Base-by-base conservation (phyloP, 2,329 filamentous ascomycete species). In the Trichophyton verrucosum region DNA sequence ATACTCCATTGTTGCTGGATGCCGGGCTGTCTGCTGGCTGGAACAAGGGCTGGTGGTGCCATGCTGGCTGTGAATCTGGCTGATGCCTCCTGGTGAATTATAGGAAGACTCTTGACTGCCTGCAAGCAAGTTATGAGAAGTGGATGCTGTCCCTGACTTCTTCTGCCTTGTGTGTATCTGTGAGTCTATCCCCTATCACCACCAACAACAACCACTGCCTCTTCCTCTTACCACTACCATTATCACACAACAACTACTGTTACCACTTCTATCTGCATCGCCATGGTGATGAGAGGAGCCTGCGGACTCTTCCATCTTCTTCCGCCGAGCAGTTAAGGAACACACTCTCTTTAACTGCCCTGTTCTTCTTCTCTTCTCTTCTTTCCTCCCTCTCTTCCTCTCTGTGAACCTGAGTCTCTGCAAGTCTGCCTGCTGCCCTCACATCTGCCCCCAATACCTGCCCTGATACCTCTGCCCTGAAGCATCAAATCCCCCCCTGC, bases 261-360 rank as follows among this genome's bases (percentile, higher is more conserved):
- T 36, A 6, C 36, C 17, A 59, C 20, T 8, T 57, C 46, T 33
- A 11, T 60, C 33, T 30, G 33, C 33, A 61, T 63, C 61, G 57
- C 60, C 59, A 3, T 17, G 57, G 49, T 42, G 47, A 61, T 61
- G 59, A 57, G 11, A 57, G 20, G 30, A 27, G 20, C 55, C 40
- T 33, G 38, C 13, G 20, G 20, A 7, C 22, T 22, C 22, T 60
- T 63, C 56, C 22, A 44, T 33, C 38, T 6, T 24, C 55, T 55
- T 59, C 59, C n/a, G 56, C 47, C 59, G 59, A 63, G 49, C 49
- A 47, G 36, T 30, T 8, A 7, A 44, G 33, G 49, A 36, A 58
- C 58, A 58, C 42, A 47, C 49, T 17, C 15, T 55, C 49, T 27
- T 20, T 42, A 22, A 44, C 36, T 22, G n/a, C 42, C 6, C 30